phyloP scores from a whole-genome alignment of 495 filamentous ascomycete genomes.

The Astrothelium subdiscretum region DNA sequence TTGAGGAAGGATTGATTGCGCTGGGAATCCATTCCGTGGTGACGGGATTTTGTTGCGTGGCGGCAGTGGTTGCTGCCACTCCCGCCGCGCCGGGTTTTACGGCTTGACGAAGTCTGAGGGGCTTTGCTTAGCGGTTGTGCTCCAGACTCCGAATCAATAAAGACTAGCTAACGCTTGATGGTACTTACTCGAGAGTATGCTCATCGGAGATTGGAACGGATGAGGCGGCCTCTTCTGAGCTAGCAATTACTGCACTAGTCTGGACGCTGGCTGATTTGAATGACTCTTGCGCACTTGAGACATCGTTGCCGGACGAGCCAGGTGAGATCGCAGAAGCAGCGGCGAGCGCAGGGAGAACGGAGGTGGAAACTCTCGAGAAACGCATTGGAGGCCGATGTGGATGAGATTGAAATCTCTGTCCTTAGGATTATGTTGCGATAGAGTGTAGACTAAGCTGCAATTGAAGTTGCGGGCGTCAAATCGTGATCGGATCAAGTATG shows the following conservation, averaged over 20 bases:
- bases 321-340: not conserved
- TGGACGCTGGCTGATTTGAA: not conserved
- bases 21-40: not conserved
- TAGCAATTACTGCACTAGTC: not conserved
- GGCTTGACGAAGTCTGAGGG: not conserved
- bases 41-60: not conserved
- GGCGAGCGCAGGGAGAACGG: not conserved
- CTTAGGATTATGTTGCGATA: not conserved
- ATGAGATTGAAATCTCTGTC: not conserved
- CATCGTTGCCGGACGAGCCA: not conserved
- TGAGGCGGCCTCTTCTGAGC: not conserved
- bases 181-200: not conserved
- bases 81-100: not conserved
- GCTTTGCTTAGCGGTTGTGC: not conserved
- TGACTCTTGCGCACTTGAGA: not conserved
- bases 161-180: no score
- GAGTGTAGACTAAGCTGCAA: not conserved
- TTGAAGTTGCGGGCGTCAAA: not conserved
- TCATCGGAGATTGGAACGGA: not conserved
- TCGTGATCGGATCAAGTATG: not conserved
- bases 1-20: not conserved
- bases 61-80: not conserved
- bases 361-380: not conserved
- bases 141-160: not conserved
- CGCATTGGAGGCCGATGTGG: not conserved